Evolutionary conservation across 805 yeast species (phyloP), one percentile per base, ranked within the genome.

Genomic region (Hermanozyma aechmeae): DNA sequence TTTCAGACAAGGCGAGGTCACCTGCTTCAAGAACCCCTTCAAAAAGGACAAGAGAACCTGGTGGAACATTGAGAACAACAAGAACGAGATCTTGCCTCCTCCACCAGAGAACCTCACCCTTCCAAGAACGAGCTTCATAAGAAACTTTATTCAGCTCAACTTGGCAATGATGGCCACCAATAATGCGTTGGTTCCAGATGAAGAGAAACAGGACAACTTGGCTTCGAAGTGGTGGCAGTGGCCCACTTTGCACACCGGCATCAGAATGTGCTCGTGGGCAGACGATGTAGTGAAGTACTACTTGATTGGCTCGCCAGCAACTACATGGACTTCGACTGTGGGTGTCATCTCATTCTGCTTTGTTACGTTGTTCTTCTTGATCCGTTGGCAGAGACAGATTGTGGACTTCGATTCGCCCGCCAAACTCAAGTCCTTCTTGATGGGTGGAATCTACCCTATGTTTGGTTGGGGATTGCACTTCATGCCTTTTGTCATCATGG

Each of bases 1-100:
- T 13, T 92, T 89, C 71, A 74, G 85, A 51, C 99, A 92, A 65
- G 95, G 95, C 38, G 99, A 92, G 62, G 89, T 92, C 39, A 79
- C 77, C 2, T 92, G 99, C 60, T 56, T 65, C 51, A 73, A 70
- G 41, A 55, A 64, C 37, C 76, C 85, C 21, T 80, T 76, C 53
- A 60, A 49, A 25, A 76, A 81, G 54, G 94, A 82, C 50, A 82
- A 81, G 61, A 65, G 89, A 45, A 80, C 87, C 13, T 82, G 92
- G 89, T 82, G 92, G 92, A 81, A 80, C 53, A 67, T 82, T 37
- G 94, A 82, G 55, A 66, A 67, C 43, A 85, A 82, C 51, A 57
- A 55, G 35, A 81, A 82, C 51, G 62, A 57, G 20, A 51, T 62
- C 16, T 58, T 80, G 45, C 79, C 80, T 16, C 58, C 64, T 22